Conservation (phyloP, 257 asterid species). For the Petunia axillaris region DNA sequence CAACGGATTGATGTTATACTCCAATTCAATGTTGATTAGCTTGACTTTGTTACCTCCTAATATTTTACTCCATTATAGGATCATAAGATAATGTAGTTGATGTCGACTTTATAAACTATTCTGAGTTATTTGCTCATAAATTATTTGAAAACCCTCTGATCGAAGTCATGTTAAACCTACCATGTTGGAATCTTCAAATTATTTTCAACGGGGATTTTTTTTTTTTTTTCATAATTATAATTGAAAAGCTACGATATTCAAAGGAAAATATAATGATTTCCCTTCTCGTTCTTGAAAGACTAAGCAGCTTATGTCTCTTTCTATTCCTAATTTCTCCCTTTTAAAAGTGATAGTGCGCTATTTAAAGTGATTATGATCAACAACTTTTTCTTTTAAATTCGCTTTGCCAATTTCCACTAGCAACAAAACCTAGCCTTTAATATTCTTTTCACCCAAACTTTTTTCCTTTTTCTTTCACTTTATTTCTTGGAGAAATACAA, state of each 20-base stretch:
- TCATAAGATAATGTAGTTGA: not conserved
- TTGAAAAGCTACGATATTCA: constrained; percentile 8
- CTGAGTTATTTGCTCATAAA: not conserved
- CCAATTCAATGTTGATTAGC: no score
- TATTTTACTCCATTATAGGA: not conserved
- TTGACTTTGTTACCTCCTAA: no score
- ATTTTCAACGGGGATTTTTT: constrained; percentile 8
- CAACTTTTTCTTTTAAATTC: constrained; percentile 6
- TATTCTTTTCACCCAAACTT: constrained; percentile 19
- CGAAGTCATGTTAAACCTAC: constrained; percentile 2
- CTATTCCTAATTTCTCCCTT: constrained; percentile 9
- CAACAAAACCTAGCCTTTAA: constrained; percentile 20
- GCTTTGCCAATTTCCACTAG: constrained; percentile 23
- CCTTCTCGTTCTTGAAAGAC: not conserved
- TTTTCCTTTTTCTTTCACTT: constrained; percentile 3
- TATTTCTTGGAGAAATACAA: constrained; percentile 29
- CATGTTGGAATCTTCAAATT: not conserved
- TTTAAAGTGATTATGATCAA: constrained; percentile 4
- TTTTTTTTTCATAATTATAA: not conserved
- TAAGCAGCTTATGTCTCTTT: not conserved
- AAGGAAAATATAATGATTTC: not conserved
- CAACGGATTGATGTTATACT: no score
- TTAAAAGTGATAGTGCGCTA: constrained; percentile 20
- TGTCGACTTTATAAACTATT: not conserved
- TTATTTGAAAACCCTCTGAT: not conserved